phyloP scores from a whole-genome alignment of 1,139 yeast genomes.

The Pichia kudriavzevii region DNA sequence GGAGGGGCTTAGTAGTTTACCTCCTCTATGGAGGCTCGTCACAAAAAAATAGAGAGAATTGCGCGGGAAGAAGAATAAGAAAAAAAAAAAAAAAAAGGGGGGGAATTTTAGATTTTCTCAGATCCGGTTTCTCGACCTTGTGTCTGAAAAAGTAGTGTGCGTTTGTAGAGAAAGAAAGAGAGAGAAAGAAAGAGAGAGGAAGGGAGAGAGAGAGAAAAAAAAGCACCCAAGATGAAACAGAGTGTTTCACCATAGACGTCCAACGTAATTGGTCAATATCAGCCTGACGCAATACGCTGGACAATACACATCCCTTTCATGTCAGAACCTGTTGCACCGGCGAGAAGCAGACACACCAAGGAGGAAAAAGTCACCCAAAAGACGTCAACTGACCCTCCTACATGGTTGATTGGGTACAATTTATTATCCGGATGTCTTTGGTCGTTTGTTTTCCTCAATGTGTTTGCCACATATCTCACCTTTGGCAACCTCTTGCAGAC shows the following conservation, averaged over 20 bases:
- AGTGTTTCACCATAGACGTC: too few relatives aligned
- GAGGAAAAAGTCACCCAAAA: background rate
- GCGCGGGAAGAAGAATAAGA: too few relatives aligned
- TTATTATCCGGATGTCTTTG: constrained; percentile 60
- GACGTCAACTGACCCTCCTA: background rate
- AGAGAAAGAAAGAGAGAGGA: background rate
- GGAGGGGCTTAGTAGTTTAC: too few relatives aligned
- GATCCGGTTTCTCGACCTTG: too few relatives aligned
- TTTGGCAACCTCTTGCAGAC: constrained; percentile 50
- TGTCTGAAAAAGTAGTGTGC: background rate
- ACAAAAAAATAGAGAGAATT: too few relatives aligned
- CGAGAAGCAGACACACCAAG: background rate
- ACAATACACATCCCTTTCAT: background rate
- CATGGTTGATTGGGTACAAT: constrained; percentile 41
- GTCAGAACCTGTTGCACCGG: background rate
- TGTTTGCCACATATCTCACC: constrained; percentile 32
- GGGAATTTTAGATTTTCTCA: too few relatives aligned
- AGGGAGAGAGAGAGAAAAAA: background rate
- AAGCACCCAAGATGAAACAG: too few relatives aligned
- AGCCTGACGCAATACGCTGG: too few relatives aligned
- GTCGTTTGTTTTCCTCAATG: constrained; percentile 49
- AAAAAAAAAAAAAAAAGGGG: too few relatives aligned
- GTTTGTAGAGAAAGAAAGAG: background rate
- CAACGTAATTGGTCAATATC: too few relatives aligned
- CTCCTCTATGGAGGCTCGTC: too few relatives aligned